These are phyloP conservation scores for Inonotus hispidus DNA, from an alignment of 1,284 basidiomycete species.

Conservation along the genomic window DNA sequence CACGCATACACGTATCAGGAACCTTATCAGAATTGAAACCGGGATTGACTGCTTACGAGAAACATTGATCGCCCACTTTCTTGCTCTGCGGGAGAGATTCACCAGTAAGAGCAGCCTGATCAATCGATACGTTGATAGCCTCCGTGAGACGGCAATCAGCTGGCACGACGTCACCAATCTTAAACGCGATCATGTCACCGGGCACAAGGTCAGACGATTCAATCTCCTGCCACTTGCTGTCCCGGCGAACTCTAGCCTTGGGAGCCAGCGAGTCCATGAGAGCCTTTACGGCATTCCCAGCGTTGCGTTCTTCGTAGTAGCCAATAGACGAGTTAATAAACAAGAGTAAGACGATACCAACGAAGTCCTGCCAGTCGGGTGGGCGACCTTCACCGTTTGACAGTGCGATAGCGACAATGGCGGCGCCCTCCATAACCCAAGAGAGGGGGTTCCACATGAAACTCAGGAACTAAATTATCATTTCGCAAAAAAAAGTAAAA, in stretches of 20 bases:
- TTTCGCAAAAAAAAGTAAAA: neutral
- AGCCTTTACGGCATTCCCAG: constrained; percentile 97
- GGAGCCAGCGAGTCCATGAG: constrained; percentile 99
- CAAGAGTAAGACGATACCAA: constrained; percentile 90
- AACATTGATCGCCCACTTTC: constrained; percentile 91
- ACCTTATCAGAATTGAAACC: constrained; percentile 8
- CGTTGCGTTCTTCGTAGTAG: constrained; percentile 97
- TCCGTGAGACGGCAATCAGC: constrained; percentile 95
- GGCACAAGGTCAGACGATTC: constrained; percentile 87
- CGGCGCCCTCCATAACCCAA: constrained; percentile 99
- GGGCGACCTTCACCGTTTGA: constrained; percentile 86
- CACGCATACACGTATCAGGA: constrained; percentile 10
- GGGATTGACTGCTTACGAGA: constrained; percentile 67
- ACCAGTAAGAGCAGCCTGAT: constrained; percentile 94
- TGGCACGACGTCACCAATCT: constrained; percentile 96
- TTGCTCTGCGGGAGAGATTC: constrained; percentile 91
- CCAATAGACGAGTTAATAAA: constrained; percentile 96
- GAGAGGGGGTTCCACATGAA: constrained; percentile 99
- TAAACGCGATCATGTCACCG: constrained; percentile 93
- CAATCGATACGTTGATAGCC: constrained; percentile 93
- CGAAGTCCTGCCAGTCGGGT: constrained; percentile 97
- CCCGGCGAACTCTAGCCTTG: constrained; percentile 90
- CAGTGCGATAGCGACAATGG: constrained; percentile 92
- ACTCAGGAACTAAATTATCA: constrained; percentile 67
- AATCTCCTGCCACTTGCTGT: constrained; percentile 80